Evolutionary conservation across 805 yeast species (phyloP), one percentile per base, ranked within the genome.

Genomic region (Saccharomycopsis sp.): DNA sequence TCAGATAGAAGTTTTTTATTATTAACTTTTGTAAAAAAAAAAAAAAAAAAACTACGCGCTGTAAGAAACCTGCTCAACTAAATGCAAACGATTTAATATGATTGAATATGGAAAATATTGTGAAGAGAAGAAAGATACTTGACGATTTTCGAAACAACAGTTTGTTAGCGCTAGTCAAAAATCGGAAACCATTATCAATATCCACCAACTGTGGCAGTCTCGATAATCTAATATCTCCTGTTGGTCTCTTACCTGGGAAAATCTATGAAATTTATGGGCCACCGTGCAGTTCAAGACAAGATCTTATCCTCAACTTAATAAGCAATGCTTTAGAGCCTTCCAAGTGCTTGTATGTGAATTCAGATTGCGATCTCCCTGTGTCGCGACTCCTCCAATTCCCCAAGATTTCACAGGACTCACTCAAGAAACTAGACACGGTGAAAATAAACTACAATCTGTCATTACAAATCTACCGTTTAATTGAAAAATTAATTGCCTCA

Each of bases 191-290:
- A 6, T 5, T 14, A 5, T 9, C 8, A 9, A 5, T 31, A 20
- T 14, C 19, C 20, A 31, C 8, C 19, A 14, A 14, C 7, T 31
- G 8, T 31, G 35, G 20, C 17, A 5, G 20, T 8, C 19, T 31
- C 6, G 35, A 31, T 20, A 14, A 14, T 6, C 19, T 14, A 14
- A 9, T 31, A 7, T 31, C 35, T 4, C 22, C 22, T 22, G 24
- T 5, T 20, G 52, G 52, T 7, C 36, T 49, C 21, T 21, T 17
- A 8, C 34, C 33, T 4, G 52, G 52, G 4, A 46, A 40, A 20
- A 49, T 49, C 5, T 49, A 49, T 31, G 50, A 49, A 34, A 21
- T 49, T 2, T 43, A 43, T 33, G 52, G 52, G 17, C 11, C 14
- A 7, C 9, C 22, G n/a, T 19, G 26, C 7, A 5, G 14, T 35